A percentile compares a stretch with the other conserved stretches of the same genome.
These are phyloP conservation scores for Bryoglossum gracile DNA, from an alignment of 495 filamentous ascomycete genomes.

Conservation along the genomic window DNA sequence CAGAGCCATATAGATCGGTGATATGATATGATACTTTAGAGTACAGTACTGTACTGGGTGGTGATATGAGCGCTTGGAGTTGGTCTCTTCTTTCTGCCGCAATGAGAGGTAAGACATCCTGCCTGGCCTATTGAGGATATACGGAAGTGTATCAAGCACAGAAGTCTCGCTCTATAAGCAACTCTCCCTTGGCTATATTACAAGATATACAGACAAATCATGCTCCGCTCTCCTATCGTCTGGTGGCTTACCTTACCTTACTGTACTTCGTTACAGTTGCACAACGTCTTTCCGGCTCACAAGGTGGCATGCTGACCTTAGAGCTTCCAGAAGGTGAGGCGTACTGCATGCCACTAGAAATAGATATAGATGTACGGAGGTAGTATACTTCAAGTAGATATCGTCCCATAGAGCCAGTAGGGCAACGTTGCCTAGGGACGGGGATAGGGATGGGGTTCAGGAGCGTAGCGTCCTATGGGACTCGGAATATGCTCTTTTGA, in stretches of 20 bases:
- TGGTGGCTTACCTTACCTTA: not conserved
- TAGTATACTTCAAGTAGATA: not conserved
- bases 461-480: not conserved
- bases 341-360: not conserved
- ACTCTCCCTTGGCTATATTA: not conserved
- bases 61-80: too few relatives aligned
- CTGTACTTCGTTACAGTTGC: too few relatives aligned
- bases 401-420: not conserved
- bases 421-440: not conserved
- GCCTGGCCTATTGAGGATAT: not conserved
- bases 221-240: not conserved
- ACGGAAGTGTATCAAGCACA: not conserved
- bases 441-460: too few relatives aligned
- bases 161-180: not conserved
- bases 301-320: not conserved
- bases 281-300: not conserved
- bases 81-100: too few relatives aligned
- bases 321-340: constrained; percentile 8
- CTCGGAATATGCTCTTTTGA: not conserved
- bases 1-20: too few relatives aligned
- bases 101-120: too few relatives aligned
- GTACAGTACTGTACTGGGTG: too few relatives aligned
- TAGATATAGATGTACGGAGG: not conserved
- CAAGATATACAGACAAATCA: not conserved
- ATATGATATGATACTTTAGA: too few relatives aligned